phyloP scores from a whole-genome alignment of 2,329 filamentous ascomycete genomes.

The Harringtonia lauricola region DNA sequence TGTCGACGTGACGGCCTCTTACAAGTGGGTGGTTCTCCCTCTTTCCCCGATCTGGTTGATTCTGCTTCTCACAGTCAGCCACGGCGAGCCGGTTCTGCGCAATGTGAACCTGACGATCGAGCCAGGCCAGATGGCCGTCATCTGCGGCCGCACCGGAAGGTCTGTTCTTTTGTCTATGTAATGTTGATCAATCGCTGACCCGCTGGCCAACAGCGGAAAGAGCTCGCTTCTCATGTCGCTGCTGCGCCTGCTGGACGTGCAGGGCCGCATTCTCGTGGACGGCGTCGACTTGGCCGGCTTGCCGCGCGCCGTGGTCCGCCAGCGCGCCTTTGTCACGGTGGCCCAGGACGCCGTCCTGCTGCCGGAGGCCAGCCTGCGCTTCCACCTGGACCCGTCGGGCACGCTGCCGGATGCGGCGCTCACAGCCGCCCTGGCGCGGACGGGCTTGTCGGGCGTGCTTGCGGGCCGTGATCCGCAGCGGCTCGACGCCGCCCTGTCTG shows the following conservation, averaged over 20 bases:
- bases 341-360: constrained; percentile 19
- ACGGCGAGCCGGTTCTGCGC: constrained; percentile 13
- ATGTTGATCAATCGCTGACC: background rate
- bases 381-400: constrained; percentile 8
- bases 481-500: background rate
- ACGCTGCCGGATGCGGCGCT: constrained; percentile 2
- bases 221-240: constrained; percentile 32
- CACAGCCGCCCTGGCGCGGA: constrained; percentile 2
- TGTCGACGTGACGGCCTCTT: constrained; percentile 17
- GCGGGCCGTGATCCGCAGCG: background rate
- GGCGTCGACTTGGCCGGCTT: constrained; percentile 31
- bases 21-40: constrained; percentile 10
- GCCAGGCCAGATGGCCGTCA: constrained; percentile 34
- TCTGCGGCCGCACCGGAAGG: constrained; percentile 43
- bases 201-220: constrained; percentile 23
- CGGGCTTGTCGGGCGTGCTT: constrained; percentile 1
- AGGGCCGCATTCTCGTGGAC: constrained; percentile 35
- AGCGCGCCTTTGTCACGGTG: constrained; percentile 23
- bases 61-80: constrained; percentile 1
- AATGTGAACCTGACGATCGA: constrained; percentile 17
- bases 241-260: constrained; percentile 35
- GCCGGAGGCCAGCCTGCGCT: constrained; percentile 7
- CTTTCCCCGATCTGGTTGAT: constrained; percentile 1
- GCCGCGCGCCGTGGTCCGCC: constrained; percentile 31
- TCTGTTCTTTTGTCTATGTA: constrained; percentile 12